Conservation (phyloP, 352 stramenopile species). For the Pythium sukuiense region DNA sequence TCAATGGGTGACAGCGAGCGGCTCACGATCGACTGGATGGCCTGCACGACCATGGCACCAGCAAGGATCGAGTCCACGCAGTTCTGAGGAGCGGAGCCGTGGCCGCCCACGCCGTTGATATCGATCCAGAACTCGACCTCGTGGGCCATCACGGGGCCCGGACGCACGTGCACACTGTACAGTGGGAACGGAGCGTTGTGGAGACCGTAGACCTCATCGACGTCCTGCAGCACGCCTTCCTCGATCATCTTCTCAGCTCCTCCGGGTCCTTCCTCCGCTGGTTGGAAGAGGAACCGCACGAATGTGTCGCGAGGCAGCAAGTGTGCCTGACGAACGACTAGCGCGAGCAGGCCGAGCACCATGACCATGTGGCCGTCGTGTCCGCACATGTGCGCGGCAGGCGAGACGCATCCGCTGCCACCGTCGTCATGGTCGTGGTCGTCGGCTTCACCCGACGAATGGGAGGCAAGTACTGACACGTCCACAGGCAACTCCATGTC, state of each 20-base stretch:
- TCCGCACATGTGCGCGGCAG: constrained; percentile 92
- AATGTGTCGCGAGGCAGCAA: constrained; percentile 69
- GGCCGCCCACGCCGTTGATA: constrained; percentile 91
- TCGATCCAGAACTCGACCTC: constrained; percentile 92
- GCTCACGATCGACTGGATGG: constrained; percentile 93
- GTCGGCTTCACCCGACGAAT: constrained; percentile 41
- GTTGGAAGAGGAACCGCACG: constrained; percentile 95
- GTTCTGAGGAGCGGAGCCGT: constrained; percentile 92
- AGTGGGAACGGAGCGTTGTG: constrained; percentile 90
- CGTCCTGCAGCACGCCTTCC: constrained; percentile 86
- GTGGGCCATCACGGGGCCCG: constrained; percentile 91
- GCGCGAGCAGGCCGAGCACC: constrained; percentile 87
- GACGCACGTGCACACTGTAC: constrained; percentile 86
- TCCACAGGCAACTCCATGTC: constrained; percentile 23
- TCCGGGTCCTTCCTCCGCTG: constrained; percentile 92
- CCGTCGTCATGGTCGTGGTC: constrained; percentile 38
- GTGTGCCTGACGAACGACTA: constrained; percentile 73
- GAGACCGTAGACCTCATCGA: constrained; percentile 92
- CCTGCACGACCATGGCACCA: constrained; percentile 87
- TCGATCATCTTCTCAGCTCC: constrained; percentile 93
- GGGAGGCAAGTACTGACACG: constrained; percentile 25
- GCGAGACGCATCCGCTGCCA: constrained; percentile 7
- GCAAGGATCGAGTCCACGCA: constrained; percentile 93
- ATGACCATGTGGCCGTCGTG: constrained; percentile 96
- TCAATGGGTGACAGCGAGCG: constrained; percentile 90